Conservation (phyloP, 129 eudicot species). For the Escallonia herrerae region DNA sequence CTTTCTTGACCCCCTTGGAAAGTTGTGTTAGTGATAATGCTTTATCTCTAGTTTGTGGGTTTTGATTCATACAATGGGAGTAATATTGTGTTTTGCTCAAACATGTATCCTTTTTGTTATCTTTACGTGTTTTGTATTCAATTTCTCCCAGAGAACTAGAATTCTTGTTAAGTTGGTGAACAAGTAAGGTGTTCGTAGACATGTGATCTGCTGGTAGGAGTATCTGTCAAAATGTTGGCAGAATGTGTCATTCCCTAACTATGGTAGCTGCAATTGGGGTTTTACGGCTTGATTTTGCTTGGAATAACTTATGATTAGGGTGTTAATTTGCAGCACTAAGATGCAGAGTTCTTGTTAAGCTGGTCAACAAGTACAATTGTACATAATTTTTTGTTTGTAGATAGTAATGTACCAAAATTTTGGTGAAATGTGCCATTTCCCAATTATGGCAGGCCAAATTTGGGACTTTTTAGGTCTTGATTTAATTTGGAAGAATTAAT, state of each 20-base stretch:
- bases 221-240: background rate
- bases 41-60: background rate
- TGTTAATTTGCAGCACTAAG: constrained; percentile 3
- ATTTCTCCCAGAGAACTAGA: background rate
- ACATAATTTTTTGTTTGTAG: too few species aligned
- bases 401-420: too few species aligned
- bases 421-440: too few species aligned
- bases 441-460: background rate
- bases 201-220: background rate
- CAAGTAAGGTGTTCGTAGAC: background rate
- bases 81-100: too few species aligned
- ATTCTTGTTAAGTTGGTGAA: background rate
- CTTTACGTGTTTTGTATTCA: background rate
- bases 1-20: background rate
- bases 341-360: too few species aligned
- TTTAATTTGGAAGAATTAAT: constrained; percentile 3
- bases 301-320: background rate
- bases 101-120: background rate
- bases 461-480: background rate
- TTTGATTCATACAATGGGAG: background rate
- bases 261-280: background rate
- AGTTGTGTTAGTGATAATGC: background rate
- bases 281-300: background rate
- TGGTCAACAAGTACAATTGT: too few species aligned
- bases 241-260: background rate